Percentiles rank a stretch among this genome's conserved stretches.
These are phyloP conservation scores for Talaromyces thailandensis DNA, from an alignment of 495 filamentous ascomycete genomes.

Conservation along the genomic window DNA sequence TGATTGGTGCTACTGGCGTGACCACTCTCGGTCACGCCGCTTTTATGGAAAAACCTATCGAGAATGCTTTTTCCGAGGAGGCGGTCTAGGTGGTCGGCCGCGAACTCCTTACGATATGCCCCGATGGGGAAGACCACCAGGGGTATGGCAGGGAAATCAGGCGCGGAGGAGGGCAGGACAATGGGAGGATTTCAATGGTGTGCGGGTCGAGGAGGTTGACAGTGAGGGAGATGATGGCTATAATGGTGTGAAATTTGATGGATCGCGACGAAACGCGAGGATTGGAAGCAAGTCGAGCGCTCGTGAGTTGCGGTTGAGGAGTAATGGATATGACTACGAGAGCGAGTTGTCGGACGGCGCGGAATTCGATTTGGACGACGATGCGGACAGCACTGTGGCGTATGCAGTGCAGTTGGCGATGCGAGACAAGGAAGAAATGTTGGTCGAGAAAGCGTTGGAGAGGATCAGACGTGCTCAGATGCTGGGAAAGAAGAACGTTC, in stretches of 20 bases:
- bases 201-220: slow-evolving; percentile 61
- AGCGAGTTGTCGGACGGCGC: slow-evolving; percentile 43
- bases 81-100: slow-evolving; percentile 99
- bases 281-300: not conserved
- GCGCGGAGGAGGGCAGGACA: slow-evolving; percentile 48
- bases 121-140: slow-evolving; percentile 98
- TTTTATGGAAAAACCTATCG: slow-evolving; percentile 97
- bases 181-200: slow-evolving; percentile 36
- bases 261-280: not conserved
- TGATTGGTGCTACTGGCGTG: slow-evolving; percentile 88
- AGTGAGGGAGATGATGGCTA: slow-evolving; percentile 57
- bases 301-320: not conserved
- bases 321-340: slow-evolving; percentile 27
- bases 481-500: slow-evolving; percentile 66
- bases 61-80: slow-evolving; percentile 99
- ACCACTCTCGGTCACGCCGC: slow-evolving; percentile 89
- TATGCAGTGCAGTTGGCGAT: slow-evolving; percentile 45
- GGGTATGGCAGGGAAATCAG: slow-evolving; percentile 58
- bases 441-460: slow-evolving; percentile 65
- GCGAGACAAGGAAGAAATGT: slow-evolving; percentile 59
- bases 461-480: slow-evolving; percentile 67
- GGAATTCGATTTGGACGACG: slow-evolving; percentile 46
- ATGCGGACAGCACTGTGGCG: slow-evolving; percentile 38
- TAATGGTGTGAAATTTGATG: slow-evolving; percentile 34
- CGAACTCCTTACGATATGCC: slow-evolving; percentile 94